phyloP scores from a whole-genome alignment of 164 flowering plant genomes.

The Vitis rupestris region DNA sequence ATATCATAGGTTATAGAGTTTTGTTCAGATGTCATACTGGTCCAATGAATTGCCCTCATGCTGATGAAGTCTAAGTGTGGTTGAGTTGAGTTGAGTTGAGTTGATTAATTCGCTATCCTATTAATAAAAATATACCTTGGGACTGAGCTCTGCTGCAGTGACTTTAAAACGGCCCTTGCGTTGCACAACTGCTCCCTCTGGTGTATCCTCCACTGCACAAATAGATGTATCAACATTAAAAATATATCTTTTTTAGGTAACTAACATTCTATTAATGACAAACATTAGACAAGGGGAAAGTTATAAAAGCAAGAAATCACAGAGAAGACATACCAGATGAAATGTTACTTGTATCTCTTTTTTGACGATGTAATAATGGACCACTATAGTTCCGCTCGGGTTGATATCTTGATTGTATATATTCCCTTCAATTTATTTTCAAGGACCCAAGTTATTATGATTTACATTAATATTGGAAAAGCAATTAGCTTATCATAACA shows the following conservation, averaged over 20 bases:
- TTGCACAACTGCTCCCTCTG: constrained; percentile 74
- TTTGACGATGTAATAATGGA: constrained; percentile 56
- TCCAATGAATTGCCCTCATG: neutral
- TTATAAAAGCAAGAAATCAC: constrained; percentile 1
- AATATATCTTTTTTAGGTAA: neutral
- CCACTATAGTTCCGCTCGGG: constrained; percentile 76
- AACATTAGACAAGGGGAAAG: neutral
- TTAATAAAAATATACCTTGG: constrained; percentile 47
- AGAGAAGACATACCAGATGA: constrained; percentile 46
- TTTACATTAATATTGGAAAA: neutral
- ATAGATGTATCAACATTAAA: constrained; percentile 1
- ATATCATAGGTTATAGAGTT: no score
- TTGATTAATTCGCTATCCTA: neutral
- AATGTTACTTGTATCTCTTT: constrained; percentile 49
- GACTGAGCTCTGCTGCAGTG: constrained; percentile 69
- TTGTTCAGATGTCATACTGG: no score
- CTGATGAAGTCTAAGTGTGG: neutral
- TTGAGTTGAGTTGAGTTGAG: no score
- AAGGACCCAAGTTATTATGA: neutral
- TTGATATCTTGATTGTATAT: constrained; percentile 42
- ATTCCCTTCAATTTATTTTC: constrained; percentile 47
- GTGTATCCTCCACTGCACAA: constrained; percentile 61
- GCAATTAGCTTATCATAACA: neutral
- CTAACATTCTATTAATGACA: neutral
- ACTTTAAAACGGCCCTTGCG: constrained; percentile 89